Evolutionary conservation across 1,139 yeast genomes (phyloP), one percentile per base, ranked within the genome.

Genomic region (Lodderomyces margitis): DNA sequence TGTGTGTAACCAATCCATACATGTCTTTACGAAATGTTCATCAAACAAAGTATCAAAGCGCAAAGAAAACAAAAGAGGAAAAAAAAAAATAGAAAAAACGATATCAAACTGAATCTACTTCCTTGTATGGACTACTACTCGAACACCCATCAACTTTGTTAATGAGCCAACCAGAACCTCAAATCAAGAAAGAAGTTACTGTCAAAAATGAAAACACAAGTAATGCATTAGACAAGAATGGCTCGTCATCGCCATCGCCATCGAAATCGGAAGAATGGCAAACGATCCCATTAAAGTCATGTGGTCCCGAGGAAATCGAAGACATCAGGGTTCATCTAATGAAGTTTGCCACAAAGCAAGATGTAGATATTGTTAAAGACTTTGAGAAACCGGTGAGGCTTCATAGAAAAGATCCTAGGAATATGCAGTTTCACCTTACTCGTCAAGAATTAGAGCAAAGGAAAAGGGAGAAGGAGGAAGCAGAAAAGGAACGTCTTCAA

Each of bases 351-450:
- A 74, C 87, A 30, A 80, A 81, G 48, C 76, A 79, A 52, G 74
- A 76, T 37, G 83, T 92, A 25, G 87, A 87, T 49, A 92, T 94
- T 5, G 67, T 70, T 23, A 69, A 71, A 28, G 82, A 82, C 49
- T 91, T 91, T 60, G 81, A 80, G 40, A 76, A 78, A 45, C 98
- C 98, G 0, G 84, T 91, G 14, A 70, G 96, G 51, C 69, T 91
- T 55, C 96, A 89, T 60, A 75, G 98, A 52, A 89, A 91, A 58
- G 98, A 91, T 61, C 96, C 98, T 1, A 77, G 89, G 53, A 87
- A 87, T 57, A 70, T 91, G 59, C 96, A 87, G 58, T 87, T 86
- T 56, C 96, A 87, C 62, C 67, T 87, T 52, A 83, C 85, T 2
- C 57, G 83, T 49, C 70, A 76, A 51, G 87, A 81, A 50, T 66